A percentile compares a stretch with the other conserved stretches of the same genome.
phyloP scores from a whole-genome alignment of 768 basidiomycete species.

The Kockovaella imperatae region DNA sequence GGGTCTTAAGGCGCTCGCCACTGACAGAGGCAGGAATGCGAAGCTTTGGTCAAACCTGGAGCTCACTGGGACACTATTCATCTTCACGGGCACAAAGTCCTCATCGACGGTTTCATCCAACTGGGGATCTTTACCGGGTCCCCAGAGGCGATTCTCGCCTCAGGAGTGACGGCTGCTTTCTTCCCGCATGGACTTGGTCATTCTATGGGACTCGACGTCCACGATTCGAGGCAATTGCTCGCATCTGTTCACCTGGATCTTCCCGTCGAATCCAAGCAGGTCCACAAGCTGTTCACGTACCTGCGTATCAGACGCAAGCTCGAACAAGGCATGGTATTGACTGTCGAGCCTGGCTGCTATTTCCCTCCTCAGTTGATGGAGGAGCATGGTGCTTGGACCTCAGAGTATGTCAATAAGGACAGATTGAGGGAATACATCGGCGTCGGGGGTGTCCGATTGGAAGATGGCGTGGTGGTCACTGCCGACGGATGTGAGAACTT shows the following conservation, averaged over 20 bases:
- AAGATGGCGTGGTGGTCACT: conserved; percentile 80
- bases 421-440: conserved; percentile 63
- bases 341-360: conserved; percentile 79
- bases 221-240: conserved; percentile 79
- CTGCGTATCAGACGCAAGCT: conserved; percentile 70
- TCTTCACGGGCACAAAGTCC: conserved; percentile 67
- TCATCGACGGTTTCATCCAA: conserved; percentile 71
- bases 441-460: conserved; percentile 88
- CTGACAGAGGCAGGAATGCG: conserved; percentile 53
- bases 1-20: conserved; percentile 4
- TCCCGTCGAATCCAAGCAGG: conserved; percentile 41
- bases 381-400: conserved; percentile 30
- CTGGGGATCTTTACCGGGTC: conserved; percentile 76
- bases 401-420: conserved; percentile 59
- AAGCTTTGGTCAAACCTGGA: conserved; percentile 64
- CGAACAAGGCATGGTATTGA: conserved; percentile 75
- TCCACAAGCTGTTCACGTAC: conserved; percentile 64
- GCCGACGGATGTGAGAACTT: conserved; percentile 68
- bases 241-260: conserved; percentile 47
- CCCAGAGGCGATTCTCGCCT: conserved; percentile 54
- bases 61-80: conserved; percentile 86
- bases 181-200: conserved; percentile 85
- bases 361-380: conserved; percentile 64
- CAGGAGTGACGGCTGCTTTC: conserved; percentile 74
- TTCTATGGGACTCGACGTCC: conserved; percentile 86